Evolutionary conservation across 106 monocot species (phyloP).

Genomic region (Gastrodia elata): DNA sequence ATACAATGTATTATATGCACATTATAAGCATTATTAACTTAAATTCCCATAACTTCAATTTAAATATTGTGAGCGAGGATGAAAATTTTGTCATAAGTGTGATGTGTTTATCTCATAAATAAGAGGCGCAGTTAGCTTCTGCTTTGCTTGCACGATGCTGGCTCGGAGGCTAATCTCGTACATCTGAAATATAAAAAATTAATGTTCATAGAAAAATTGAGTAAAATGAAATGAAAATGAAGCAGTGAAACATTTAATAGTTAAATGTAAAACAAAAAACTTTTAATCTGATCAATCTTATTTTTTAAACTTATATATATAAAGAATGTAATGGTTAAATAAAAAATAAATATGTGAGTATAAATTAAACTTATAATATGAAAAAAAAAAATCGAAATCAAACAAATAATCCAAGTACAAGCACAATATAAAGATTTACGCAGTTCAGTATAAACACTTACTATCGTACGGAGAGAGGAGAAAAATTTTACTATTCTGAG

Average conservation of each 20-base stretch:
- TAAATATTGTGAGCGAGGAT: neutral
- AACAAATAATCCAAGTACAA: too few relatives aligned
- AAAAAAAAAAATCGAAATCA: too few relatives aligned
- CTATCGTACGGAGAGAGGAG: too few relatives aligned
- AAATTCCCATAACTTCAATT: neutral
- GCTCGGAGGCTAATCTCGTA: slow-evolving; percentile 8
- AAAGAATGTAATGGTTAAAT: too few relatives aligned
- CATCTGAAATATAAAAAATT: neutral
- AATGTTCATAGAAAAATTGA: neutral
- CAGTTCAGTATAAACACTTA: too few relatives aligned
- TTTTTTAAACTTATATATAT: too few relatives aligned
- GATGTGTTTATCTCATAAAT: neutral
- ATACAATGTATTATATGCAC: neutral
- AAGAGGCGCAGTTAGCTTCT: neutral
- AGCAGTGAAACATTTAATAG: too few relatives aligned
- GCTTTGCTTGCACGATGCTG: neutral
- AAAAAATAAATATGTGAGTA: too few relatives aligned
- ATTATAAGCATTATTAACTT: neutral
- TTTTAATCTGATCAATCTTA: too few relatives aligned
- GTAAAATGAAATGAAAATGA: neutral
- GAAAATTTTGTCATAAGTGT: neutral
- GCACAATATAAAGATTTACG: too few relatives aligned
- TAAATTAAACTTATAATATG: too few relatives aligned
- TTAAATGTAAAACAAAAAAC: neutral
- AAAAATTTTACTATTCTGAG: too few relatives aligned